phyloP scores from a whole-genome alignment of 331 rosid genomes.

The Erythrophleum ivorense region DNA sequence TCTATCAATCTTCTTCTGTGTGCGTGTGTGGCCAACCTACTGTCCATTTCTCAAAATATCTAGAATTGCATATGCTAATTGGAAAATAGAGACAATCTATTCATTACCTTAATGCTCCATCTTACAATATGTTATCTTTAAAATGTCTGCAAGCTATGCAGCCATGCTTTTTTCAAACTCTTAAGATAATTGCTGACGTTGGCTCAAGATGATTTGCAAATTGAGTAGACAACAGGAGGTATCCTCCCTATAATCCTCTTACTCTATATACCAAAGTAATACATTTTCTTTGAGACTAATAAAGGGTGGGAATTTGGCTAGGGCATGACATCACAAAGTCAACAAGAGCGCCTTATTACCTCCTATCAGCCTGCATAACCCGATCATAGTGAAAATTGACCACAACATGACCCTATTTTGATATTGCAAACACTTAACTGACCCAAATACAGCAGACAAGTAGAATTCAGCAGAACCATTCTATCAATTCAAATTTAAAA shows the following conservation, averaged over 20 bases:
- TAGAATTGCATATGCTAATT: not conserved
- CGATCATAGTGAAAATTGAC: not conserved
- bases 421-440: not conserved
- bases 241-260: constrained; percentile 8
- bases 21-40: not conserved
- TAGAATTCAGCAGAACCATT: not conserved
- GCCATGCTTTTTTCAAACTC: constrained; percentile 7
- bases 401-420: not conserved
- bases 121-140: not conserved
- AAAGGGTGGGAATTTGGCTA: constrained; percentile 1
- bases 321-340: not conserved
- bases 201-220: not conserved
- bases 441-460: constrained; percentile 1
- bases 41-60: constrained; percentile 1
- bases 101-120: not conserved
- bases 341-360: not conserved
- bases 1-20: constrained; percentile 6
- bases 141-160: not conserved
- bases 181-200: not conserved
- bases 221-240: not conserved
- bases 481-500: not conserved
- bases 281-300: constrained; percentile 7
- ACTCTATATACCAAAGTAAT: constrained; percentile 23
- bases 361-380: not conserved
- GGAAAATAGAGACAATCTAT: not conserved